phyloP scores from a whole-genome alignment of 2,329 filamentous ascomycete genomes.

The Plenodomus tracheiphilus region DNA sequence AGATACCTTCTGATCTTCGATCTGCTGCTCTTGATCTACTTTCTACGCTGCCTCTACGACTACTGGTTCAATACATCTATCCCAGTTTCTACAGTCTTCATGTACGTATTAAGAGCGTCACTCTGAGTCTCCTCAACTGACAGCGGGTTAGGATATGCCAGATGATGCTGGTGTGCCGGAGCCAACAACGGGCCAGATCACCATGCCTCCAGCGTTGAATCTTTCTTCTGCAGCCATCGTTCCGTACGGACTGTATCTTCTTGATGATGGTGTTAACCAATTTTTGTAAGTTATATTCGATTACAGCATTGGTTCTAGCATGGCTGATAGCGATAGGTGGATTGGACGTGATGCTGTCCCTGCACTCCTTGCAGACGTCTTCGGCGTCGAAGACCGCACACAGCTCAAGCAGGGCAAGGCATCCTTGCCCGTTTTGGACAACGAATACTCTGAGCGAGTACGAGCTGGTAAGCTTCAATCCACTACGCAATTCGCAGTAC shows the following conservation, averaged over 20 bases:
- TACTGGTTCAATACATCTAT: conserved; percentile 88
- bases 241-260: conserved; percentile 89
- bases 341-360: conserved; percentile 90
- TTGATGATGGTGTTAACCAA: conserved; percentile 96
- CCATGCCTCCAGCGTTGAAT: conserved; percentile 82
- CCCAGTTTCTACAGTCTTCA: conserved; percentile 45
- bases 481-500: not conserved
- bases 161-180: conserved; percentile 88
- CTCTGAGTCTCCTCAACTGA: conserved; percentile 55
- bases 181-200: conserved; percentile 82
- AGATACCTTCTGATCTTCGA: conserved; percentile 67
- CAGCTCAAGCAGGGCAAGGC: conserved; percentile 91
- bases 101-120: conserved; percentile 12
- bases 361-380: conserved; percentile 85
- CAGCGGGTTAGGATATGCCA: conserved; percentile 96
- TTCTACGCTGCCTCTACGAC: conserved; percentile 88
- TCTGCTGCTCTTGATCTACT: conserved; percentile 90
- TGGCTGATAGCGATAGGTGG: conserved; percentile 58
- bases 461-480: conserved; percentile 49
- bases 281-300: conserved; percentile 66
- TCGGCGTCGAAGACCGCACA: conserved; percentile 80
- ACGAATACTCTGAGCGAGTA: conserved; percentile 95
- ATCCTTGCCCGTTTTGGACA: conserved; percentile 82
- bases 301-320: not conserved
- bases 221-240: conserved; percentile 86